phyloP scores from a whole-genome alignment of 2,329 filamentous ascomycete genomes.

The Sordariomycetes sp. region DNA sequence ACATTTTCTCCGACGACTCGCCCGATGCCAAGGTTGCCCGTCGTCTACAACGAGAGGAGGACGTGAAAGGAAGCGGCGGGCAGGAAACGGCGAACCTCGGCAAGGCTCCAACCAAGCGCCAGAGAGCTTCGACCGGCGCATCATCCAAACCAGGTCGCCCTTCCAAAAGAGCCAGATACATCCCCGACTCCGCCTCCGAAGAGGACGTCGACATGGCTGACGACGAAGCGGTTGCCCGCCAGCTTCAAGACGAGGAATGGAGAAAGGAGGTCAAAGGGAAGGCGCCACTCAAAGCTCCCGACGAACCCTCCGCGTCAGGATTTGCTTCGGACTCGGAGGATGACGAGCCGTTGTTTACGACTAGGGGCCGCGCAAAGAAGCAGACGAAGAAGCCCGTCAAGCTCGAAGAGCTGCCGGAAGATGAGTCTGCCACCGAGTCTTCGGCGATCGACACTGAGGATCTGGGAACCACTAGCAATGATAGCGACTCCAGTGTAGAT shows the following conservation, averaged over 20 bases:
- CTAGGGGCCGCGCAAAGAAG: too few species aligned
- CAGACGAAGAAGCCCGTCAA: background rate
- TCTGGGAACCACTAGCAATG: too few species aligned
- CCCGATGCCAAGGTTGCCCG: conserved; percentile 21
- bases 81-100: background rate
- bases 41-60: conserved; percentile 23
- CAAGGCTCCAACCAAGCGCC: conserved; percentile 13
- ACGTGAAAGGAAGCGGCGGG: conserved; percentile 11
- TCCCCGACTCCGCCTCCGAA: conserved; percentile 9
- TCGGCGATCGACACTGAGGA: conserved; percentile 4
- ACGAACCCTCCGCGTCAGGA: background rate
- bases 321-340: conserved; percentile 14
- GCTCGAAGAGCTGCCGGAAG: background rate
- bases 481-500: conserved; percentile 10
- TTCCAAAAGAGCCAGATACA: conserved; percentile 18
- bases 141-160: conserved; percentile 10
- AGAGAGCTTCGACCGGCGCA: conserved; percentile 12
- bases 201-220: conserved; percentile 2
- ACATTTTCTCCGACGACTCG: conserved; percentile 9
- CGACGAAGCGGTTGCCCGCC: conserved; percentile 3
- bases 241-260: conserved; percentile 5
- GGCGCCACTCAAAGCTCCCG: too few species aligned
- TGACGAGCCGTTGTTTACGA: conserved; percentile 16
- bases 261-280: background rate
- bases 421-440: background rate